Evolutionary conservation across 257 asterid species (phyloP).

Genomic region (Penstemon barbatus): DNA sequence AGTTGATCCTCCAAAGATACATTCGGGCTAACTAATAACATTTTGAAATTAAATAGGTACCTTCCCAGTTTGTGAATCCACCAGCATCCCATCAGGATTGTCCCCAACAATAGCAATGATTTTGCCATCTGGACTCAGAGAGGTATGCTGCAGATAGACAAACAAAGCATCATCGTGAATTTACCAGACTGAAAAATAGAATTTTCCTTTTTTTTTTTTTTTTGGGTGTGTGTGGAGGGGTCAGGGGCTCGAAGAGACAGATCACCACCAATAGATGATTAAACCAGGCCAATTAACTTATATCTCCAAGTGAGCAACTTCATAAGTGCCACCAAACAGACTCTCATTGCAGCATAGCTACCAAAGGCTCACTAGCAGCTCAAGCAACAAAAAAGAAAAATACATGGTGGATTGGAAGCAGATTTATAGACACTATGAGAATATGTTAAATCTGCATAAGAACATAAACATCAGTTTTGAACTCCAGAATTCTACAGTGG

Average conservation of each 20-base stretch:
- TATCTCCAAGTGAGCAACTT: conserved; percentile 10
- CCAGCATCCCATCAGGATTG: conserved; percentile 63
- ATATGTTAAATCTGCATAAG: background rate
- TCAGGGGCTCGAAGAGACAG: too few relatives aligned
- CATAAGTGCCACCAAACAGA: conserved; percentile 2
- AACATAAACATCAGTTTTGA: too few relatives aligned
- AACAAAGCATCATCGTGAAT: conserved; percentile 11
- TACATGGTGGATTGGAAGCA: background rate
- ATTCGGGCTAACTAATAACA: background rate
- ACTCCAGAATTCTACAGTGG: background rate
- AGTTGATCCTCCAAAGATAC: background rate
- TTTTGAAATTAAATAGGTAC: conserved; percentile 30
- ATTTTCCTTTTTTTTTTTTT: too few relatives aligned
- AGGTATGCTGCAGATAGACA: conserved; percentile 51
- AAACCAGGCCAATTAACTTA: background rate
- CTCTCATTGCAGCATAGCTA: background rate
- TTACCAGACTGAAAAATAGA: too few relatives aligned
- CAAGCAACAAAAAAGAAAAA: background rate
- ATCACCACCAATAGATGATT: too few relatives aligned
- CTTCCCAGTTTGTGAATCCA: conserved; percentile 71
- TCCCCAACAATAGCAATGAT: conserved; percentile 64
- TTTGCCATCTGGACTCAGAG: conserved; percentile 66
- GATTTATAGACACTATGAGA: background rate
- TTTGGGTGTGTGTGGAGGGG: too few relatives aligned
- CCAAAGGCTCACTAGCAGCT: background rate